These are phyloP conservation scores for Agaricus blazei DNA, from an alignment of 768 basidiomycete genomes.

Conservation along the genomic window DNA sequence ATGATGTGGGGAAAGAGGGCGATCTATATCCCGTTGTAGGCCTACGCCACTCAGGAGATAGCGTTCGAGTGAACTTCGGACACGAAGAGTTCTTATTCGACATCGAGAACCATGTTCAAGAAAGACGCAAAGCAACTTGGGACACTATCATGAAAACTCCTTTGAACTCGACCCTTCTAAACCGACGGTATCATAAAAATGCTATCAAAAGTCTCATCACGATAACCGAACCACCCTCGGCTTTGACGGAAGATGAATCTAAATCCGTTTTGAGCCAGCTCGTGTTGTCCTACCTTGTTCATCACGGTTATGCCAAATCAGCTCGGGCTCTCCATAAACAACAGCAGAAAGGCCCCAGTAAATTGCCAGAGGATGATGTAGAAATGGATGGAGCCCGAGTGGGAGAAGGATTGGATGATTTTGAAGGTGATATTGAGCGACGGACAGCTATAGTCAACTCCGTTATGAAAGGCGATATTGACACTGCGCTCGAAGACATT, in stretches of 20 bases:
- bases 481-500: slow-evolving; percentile 56
- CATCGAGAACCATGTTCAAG: slow-evolving; percentile 81
- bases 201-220: slow-evolving; percentile 13
- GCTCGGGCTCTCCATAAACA: slow-evolving; percentile 62
- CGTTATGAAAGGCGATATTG: slow-evolving; percentile 66
- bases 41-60: slow-evolving; percentile 74
- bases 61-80: slow-evolving; percentile 84
- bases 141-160: slow-evolving; percentile 54
- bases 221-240: slow-evolving; percentile 6
- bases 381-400: slow-evolving; percentile 35
- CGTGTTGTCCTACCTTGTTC: slow-evolving; percentile 73
- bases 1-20: slow-evolving; percentile 59
- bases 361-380: slow-evolving; percentile 33
- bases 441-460: slow-evolving; percentile 70
- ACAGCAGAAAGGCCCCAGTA: slow-evolving; percentile 23
- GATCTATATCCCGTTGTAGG: slow-evolving; percentile 87
- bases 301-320: slow-evolving; percentile 78
- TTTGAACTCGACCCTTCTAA: slow-evolving; percentile 35
- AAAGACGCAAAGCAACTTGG: slow-evolving; percentile 65
- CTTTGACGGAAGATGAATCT: slow-evolving; percentile 37
- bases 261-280: slow-evolving; percentile 66
- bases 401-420: slow-evolving; percentile 15
- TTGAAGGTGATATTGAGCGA: slow-evolving; percentile 52
- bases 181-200: slow-evolving; percentile 18
- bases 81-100: slow-evolving; percentile 83